Base-by-base conservation (phyloP, 1,284 basidiomycete genomes). In the Ustilago curta region DNA sequence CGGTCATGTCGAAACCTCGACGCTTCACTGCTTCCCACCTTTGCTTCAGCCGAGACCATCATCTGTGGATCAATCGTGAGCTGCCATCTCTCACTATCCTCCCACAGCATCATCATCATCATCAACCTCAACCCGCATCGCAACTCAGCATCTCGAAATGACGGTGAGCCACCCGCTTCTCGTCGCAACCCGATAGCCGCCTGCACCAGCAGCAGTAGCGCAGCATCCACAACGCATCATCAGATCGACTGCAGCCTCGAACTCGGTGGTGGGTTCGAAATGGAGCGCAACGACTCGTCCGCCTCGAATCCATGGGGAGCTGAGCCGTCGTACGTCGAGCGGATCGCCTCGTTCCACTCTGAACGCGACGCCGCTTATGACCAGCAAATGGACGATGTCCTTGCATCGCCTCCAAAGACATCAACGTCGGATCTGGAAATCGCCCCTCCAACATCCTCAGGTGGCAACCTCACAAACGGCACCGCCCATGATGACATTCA, bases 261-360 rank as follows among this genome's bases (percentile, higher is more conserved):
- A n/a, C 16, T 27, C 47, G 12, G 5, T 19, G n/a, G 9, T 31
- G n/a, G n/a, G n/a, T n/a, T n/a, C 47, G 18, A 19, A 19, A 48
- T 71, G 69, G 56, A 65, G 53, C 56, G 53, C 48, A 60, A 64
- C 57, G 49, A 60, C 12, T 54, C 68, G 5, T 25, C 48, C 32
- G 62, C 65, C 14, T 70, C 62, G 18, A 73, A 73, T 48, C 71
- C 71, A 16, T 74, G 71, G 71, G 71, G 62, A 4, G 29, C 62
- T 5, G 59, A 64, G 44, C 66, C 71, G 6, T 70, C 66, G 9
- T 66, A 59, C 39, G 54, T 52, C 2, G 58, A 74, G 25, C 61
- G 71, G 8, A 25, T 59, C 3, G 42, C 51, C 2, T 58, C 71
- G 2, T 69, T 50, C 12, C 61, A 66, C 8, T 23, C 39, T 3